Evolutionary conservation across 192 early-diverging fungal species (phyloP), one percentile per base, ranked within the genome.

Genomic region (Paraglomus occultum): DNA sequence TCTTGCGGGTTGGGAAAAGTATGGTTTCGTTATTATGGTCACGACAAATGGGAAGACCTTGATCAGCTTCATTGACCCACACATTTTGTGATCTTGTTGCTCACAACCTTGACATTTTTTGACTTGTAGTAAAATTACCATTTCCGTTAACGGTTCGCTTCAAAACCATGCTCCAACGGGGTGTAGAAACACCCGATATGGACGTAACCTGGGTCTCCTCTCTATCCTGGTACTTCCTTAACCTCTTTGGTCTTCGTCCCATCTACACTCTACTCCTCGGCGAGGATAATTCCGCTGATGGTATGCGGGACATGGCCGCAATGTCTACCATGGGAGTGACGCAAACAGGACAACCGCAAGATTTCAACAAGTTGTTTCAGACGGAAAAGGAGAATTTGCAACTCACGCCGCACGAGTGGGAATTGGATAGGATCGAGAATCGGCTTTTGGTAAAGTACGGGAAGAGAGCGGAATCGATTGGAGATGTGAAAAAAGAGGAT

Each of bases 161-260:
- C 86, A 99, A 99, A 83, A 83, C 88, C 51, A 99, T 99, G 96
- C 86, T 97, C 51, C 96, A 99, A 83, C 88, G 91, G 49, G 96
- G 95, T 57, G 91, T 99, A 20, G 90, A 92, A 71, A 99, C 96
- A 1, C 81, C 85, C 20, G 93, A 97, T 76, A 96, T 99, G 94
- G 96, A 99, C 76, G 95, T 96, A 22, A 86, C 88, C 22, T 99
- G 95, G 96, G 96, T 99, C 4, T 96, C 95, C 14, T 95, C 93
- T 8, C 79, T 99, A 22, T 97, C 95, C 5, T 97, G 95, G 96
- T 99, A 99, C 84, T 99, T 99, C 78, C 77, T 99, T 40, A 97
- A 96, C 76, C 77, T 99, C 62, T 96, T 99, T 85, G 96, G 96
- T 64, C 84, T 99, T 49, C 85, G 89, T 62, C 90, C 89, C 71